Evolutionary conservation across 345 rosid genomes (phyloP), one percentile per base, ranked within the genome.

Genomic region (Boechera retrofracta): DNA sequence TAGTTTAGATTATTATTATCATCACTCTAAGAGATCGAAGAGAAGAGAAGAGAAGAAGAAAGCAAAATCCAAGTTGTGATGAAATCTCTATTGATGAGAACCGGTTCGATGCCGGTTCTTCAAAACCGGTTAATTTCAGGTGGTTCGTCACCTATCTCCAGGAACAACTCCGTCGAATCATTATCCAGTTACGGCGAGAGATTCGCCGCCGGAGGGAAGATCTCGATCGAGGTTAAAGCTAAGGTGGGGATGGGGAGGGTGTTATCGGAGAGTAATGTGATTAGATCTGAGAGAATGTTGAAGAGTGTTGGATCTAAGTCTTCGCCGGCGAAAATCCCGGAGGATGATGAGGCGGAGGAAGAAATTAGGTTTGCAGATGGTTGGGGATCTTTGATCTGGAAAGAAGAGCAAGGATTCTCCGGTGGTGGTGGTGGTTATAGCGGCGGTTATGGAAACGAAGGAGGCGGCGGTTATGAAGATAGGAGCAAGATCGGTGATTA

Each of bases 401-500:
- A 21, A 21, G 24, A 86, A 35, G 89, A 83, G 80, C 21, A 78
- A 7, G 85, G 81, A 15, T 57, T 62, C 8, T 35, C 71, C 33
- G 85, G 85, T 0, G 83, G 67, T 5, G 89, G 86, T 67, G 69
- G 78, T 36, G 86, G 73, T 26, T 82, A 44, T 36, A 58, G 28
- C 41, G 77, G 72, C 41, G 79, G 76, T 28, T 74, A 69, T 3
- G 76, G 62, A 3, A 52, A 67, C n/a, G 79, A 82, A 2, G 78
- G 74, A 7, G 55, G 31, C 35, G 72, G 38, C 11, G 83, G 79
- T 41, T 62, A 32, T 12, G 82, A 68, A 2, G 86, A 83, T 28
- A 58, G 53, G 74, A 82, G 80, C 33, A 82, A 79, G 75, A 83
- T 94, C n/a, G 89, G 91, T 10, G 91, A 84, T 15, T 82, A 91